Evolutionary conservation across 768 basidiomycete genomes (phyloP).

Genomic region (Lyophyllum semitale): DNA sequence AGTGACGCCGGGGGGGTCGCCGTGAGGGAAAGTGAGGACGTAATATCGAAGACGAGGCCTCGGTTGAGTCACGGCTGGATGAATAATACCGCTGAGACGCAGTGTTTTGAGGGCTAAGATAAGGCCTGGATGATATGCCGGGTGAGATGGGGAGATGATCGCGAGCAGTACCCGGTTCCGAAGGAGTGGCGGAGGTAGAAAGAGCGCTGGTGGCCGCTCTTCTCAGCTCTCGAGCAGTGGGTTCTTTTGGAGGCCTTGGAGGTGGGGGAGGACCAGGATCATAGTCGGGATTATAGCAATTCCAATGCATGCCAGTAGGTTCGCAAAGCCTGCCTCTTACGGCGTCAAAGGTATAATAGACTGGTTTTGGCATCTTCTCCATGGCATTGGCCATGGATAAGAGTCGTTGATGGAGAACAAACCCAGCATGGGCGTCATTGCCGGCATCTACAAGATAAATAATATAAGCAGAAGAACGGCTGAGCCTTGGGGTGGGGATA

Average conservation of each 20-base stretch:
- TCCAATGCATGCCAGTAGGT: conserved; percentile 49
- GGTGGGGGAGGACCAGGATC: conserved; percentile 72
- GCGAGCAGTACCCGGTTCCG: background rate
- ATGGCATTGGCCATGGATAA: conserved; percentile 39
- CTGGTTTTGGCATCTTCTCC: conserved; percentile 32
- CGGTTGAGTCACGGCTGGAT: background rate
- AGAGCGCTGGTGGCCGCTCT: conserved; percentile 1
- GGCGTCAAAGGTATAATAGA: conserved; percentile 61
- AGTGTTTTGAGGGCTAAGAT: background rate
- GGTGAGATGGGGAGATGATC: background rate
- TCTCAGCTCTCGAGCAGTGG: conserved; percentile 9
- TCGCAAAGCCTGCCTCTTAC: conserved; percentile 49
- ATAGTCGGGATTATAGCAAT: conserved; percentile 62
- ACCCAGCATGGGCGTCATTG: conserved; percentile 72
- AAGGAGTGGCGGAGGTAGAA: background rate
- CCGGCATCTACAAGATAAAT: conserved; percentile 52
- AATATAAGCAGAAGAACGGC: background rate
- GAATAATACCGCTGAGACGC: background rate
- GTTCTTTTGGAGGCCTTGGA: conserved; percentile 34
- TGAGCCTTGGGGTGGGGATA: conserved; percentile 7
- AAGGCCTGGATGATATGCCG: background rate
- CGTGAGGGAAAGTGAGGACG: background rate
- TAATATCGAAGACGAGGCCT: background rate
- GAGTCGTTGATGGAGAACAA: conserved; percentile 51
- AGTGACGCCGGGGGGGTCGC: background rate